Conservation (phyloP, 2,329 filamentous ascomycete species). For the Sordariomycetes sp. region DNA sequence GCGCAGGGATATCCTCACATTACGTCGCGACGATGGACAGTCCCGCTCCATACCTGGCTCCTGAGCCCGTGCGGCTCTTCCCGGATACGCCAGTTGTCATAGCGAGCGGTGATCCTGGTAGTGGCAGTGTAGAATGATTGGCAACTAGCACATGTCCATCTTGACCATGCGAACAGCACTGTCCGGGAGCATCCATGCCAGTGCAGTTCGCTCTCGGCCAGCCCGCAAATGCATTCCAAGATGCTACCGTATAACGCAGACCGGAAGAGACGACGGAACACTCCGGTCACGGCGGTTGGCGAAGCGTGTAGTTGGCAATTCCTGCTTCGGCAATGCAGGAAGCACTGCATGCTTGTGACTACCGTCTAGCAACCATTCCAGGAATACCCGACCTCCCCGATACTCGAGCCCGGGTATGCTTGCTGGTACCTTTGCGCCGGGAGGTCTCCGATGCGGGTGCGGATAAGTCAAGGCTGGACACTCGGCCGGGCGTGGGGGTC, state of each 20-base stretch:
- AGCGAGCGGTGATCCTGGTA: constrained; percentile 19
- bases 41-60: constrained; percentile 24
- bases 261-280: not conserved
- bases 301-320: not conserved
- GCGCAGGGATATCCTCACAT: too few relatives aligned
- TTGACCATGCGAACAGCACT: constrained; percentile 18
- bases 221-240: too few relatives aligned
- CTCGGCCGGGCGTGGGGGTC: too few relatives aligned
- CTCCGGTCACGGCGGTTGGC: not conserved
- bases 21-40: constrained; percentile 25
- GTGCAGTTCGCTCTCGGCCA: too few relatives aligned
- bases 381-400: not conserved
- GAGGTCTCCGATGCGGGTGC: too few relatives aligned
- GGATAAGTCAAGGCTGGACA: too few relatives aligned
- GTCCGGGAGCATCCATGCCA: too few relatives aligned
- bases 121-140: constrained; percentile 18
- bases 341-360: not conserved
- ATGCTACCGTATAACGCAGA: too few relatives aligned
- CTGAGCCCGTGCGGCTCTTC: constrained; percentile 32
- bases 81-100: constrained; percentile 35
- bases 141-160: constrained; percentile 18
- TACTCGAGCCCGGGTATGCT: not conserved
- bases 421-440: not conserved
- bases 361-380: not conserved
- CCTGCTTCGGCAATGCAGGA: not conserved